A percentile compares a stretch with the other conserved stretches of the same genome.
Conservation (phyloP, 1,139 yeast genomes). For the Debaryomyces sp. region DNA sequence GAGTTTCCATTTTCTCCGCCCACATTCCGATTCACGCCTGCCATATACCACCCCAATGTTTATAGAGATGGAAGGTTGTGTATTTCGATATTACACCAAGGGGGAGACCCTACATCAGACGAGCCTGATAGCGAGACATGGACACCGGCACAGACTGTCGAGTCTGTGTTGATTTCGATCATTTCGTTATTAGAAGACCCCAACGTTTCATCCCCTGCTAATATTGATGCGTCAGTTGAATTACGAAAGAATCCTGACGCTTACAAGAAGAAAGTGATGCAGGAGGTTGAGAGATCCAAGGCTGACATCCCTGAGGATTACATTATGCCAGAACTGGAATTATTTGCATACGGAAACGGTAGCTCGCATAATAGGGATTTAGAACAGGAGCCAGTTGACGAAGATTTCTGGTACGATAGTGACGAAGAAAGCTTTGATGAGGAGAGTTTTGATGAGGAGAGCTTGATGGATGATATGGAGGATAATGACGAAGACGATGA, state of each 20-base stretch:
- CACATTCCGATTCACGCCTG: constrained; percentile 88
- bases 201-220: constrained; percentile 90
- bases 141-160: constrained; percentile 97
- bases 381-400: constrained; percentile 74
- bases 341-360: constrained; percentile 61
- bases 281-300: constrained; percentile 83
- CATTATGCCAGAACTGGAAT: constrained; percentile 68
- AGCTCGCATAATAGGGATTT: constrained; percentile 37
- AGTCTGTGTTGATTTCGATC: constrained; percentile 84
- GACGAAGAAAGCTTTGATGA: constrained; percentile 41
- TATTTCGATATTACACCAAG: constrained; percentile 87
- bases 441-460: constrained; percentile 56
- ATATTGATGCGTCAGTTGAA: constrained; percentile 93
- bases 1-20: constrained; percentile 95
- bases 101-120: constrained; percentile 86
- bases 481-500: constrained; percentile 62
- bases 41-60: constrained; percentile 93
- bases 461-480: constrained; percentile 54
- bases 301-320: constrained; percentile 86
- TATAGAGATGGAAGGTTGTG: constrained; percentile 92
- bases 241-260: constrained; percentile 83
- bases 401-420: constrained; percentile 84
- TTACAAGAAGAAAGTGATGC: constrained; percentile 74
- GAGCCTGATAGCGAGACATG: constrained; percentile 93
- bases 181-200: constrained; percentile 92